Conservation (phyloP, 257 asterid species). For the Gentiana macrophylla region DNA sequence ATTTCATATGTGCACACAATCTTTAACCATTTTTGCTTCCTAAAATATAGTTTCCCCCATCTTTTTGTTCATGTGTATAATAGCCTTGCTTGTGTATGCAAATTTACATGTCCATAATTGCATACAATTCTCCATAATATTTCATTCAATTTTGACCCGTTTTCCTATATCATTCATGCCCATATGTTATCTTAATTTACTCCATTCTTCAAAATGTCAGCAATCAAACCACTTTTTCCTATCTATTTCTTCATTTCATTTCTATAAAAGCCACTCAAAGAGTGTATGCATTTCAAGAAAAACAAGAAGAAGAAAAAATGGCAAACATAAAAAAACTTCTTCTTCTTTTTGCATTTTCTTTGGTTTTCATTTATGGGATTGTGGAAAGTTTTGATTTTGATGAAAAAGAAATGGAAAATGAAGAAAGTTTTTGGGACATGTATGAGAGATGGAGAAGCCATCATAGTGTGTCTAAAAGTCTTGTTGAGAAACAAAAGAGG, state of each 20-base stretch:
- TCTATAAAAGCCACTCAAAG: conserved; percentile 37
- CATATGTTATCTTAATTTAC: background rate
- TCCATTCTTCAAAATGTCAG: background rate
- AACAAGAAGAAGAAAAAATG: conserved; percentile 19
- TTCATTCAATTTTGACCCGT: too few species aligned
- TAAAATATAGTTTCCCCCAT: background rate
- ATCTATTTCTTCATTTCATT: background rate
- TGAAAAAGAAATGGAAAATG: conserved; percentile 60
- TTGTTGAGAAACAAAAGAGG: conserved; percentile 54
- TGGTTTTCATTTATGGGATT: conserved; percentile 24
- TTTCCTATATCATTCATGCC: background rate
- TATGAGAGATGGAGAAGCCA: conserved; percentile 90
- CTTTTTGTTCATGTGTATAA: background rate
- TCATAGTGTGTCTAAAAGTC: conserved; percentile 60
- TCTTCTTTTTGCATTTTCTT: conserved; percentile 25
- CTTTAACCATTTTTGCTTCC: background rate
- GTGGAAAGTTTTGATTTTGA: conserved; percentile 59
- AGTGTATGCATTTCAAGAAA: conserved; percentile 4
- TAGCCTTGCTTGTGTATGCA: background rate
- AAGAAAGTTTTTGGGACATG: conserved; percentile 60
- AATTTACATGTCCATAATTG: background rate
- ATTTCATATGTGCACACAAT: conserved; percentile 1
- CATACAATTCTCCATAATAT: background rate
- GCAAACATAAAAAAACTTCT: background rate
- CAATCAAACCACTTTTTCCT: background rate